Evolutionary conservation across 306 rosid species (phyloP), one percentile per base, ranked within the genome.

Genomic region (Pyrus pyrifolia): DNA sequence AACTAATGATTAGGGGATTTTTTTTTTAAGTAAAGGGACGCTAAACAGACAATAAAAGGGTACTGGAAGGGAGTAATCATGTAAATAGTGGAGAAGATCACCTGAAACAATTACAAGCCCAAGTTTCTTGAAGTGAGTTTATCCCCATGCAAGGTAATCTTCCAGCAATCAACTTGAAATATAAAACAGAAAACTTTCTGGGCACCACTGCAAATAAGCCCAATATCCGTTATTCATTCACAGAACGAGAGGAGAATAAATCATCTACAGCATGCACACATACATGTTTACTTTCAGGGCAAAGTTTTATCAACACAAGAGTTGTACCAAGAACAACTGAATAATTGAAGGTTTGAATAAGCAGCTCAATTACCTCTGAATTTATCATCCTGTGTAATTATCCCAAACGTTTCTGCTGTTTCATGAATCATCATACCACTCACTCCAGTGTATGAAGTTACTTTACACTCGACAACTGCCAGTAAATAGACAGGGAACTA

Each of bases 401-500:
- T 83, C 73, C 97, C 97, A 78, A 92, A 92, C 3, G 90, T 81
- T 87, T 95, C 97, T 18, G 93, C 86, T 46, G 96, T 95, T 86
- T 95, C 97, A 75, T 91, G 88, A 75, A 92, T 90, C 91, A 95
- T 83, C 76, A 92, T 87, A 40, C 99, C 97, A 29, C 85, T 66
- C 62, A 78, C 84, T 76, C 97, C 90, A 38, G 85, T 81, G 71
- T 82, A 82, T 82, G 90, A 75, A 74, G 78, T 78, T 78, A 83
- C 73, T 73, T 88, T 89, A 81, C 97, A 90, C 77, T 88, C 90
- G 63, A 73, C 93, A 81, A 95, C 97, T 95, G 89, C 85, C 58
- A 79, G 57, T 40, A 72, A 17, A 84, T 68, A 65, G 58, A 68
- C 17, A 73, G 65, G 66, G 29, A 73, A 51, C 15, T 29, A 49